Percentiles rank a stretch among this genome's conserved stretches.
These are phyloP conservation scores for Tetrahymena borealis DNA, from an alignment of 73 alveolate species.

Conservation along the genomic window DNA sequence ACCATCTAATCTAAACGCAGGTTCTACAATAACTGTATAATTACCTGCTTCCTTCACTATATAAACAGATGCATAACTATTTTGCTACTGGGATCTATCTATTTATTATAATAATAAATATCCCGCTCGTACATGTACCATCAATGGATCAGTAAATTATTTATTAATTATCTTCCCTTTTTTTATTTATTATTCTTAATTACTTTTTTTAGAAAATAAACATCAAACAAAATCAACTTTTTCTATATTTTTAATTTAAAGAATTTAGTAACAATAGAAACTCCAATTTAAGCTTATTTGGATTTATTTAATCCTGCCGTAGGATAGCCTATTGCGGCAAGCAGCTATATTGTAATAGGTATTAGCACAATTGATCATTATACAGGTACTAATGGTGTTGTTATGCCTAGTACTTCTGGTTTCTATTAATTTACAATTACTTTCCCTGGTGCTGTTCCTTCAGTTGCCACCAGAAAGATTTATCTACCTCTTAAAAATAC, in stretches of 20 bases:
- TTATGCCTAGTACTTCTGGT: not conserved
- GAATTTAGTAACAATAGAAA: not conserved
- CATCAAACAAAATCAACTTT: not conserved
- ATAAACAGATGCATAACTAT: constrained; percentile 6
- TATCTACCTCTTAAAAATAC: constrained; percentile 2
- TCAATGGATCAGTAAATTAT: not conserved
- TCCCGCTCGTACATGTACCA: not conserved
- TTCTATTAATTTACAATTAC: not conserved
- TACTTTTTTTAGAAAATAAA: not conserved
- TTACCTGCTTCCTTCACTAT: constrained; percentile 8
- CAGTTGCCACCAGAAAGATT: not conserved
- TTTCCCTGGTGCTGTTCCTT: not conserved
- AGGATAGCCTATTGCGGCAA: not conserved
- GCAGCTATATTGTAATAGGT: not conserved
- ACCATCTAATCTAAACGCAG: constrained; percentile 10
- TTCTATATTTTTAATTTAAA: not conserved
- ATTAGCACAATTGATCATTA: not conserved
- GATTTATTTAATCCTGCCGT: constrained; percentile 6
- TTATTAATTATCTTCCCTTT: not conserved
- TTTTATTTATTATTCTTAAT: not conserved
- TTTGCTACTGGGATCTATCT: constrained; percentile 28
- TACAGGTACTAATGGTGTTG: not conserved
- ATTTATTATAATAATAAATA: constrained; percentile 12
- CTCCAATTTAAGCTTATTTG: not conserved
- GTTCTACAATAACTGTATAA: not conserved